phyloP scores from a whole-genome alignment of 176 grass and related monocot species.

The Eleusine coracana region DNA sequence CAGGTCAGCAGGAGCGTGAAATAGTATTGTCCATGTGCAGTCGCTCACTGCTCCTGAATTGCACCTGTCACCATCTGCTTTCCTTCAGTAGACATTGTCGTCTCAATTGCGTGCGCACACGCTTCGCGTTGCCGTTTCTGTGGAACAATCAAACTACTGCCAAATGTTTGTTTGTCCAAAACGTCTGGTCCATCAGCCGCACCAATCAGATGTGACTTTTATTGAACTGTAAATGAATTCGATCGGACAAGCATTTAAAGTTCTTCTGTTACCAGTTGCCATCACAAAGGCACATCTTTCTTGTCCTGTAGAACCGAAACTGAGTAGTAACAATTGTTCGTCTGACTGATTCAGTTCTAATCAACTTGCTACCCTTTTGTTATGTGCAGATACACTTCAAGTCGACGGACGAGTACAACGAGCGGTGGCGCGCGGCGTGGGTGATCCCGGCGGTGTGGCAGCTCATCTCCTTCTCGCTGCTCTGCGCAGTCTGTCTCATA shows the following conservation, averaged over 20 bases:
- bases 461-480: constrained; percentile 75
- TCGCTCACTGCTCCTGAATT: not conserved
- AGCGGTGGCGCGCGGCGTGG: constrained; percentile 77
- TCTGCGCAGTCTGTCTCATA: constrained; percentile 64
- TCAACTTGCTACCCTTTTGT: too few relatives aligned
- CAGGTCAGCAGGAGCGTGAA: not conserved
- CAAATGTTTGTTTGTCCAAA: not conserved
- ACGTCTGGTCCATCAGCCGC: not conserved
- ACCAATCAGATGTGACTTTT: not conserved
- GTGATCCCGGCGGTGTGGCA: constrained; percentile 81
- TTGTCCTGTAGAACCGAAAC: not conserved
- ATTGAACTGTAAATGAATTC: not conserved
- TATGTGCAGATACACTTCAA: constrained; percentile 66
- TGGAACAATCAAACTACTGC: not conserved
- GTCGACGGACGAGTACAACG: constrained; percentile 57
- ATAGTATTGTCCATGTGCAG: not conserved
- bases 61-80: not conserved
- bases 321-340: not conserved
- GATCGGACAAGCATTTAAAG: not conserved
- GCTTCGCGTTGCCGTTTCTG: not conserved
- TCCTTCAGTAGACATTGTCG: not conserved
- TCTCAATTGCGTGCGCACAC: not conserved
- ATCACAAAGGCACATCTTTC: not conserved
- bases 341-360: not conserved
- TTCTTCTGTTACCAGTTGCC: not conserved